phyloP scores from a whole-genome alignment of 306 rosid species.

The Dalbergia cochinchinensis region DNA sequence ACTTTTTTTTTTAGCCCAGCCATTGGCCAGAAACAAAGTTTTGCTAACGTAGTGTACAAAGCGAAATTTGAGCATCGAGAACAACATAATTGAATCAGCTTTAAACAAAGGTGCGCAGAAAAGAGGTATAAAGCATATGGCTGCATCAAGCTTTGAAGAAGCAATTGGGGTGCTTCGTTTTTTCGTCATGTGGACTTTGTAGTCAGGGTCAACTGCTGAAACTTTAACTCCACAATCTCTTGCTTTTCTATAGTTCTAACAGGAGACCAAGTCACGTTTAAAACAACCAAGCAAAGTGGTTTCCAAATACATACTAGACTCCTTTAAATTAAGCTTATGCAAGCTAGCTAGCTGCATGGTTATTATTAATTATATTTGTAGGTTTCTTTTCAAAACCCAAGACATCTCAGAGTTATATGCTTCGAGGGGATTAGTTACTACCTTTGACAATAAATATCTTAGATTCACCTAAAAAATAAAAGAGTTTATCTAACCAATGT shows the following conservation, averaged over 20 bases:
- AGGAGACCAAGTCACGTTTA: background rate
- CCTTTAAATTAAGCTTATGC: background rate
- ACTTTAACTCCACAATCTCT: background rate
- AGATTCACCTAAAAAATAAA: too few relatives aligned
- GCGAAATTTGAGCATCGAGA: background rate
- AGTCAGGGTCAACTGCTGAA: constrained; percentile 6
- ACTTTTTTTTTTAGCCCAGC: background rate
- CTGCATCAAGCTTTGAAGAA: constrained; percentile 42
- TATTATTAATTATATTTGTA: background rate
- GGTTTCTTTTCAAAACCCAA: background rate
- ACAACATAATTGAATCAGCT: constrained; percentile 41
- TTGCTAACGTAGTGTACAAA: background rate
- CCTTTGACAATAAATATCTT: too few relatives aligned
- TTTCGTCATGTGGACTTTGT: constrained; percentile 33
- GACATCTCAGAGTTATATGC: too few relatives aligned
- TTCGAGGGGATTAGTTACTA: too few relatives aligned
- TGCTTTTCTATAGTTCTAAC: constrained; percentile 22
- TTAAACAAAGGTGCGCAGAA: constrained; percentile 37
- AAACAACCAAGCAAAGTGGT: background rate
- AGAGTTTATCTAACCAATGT: too few relatives aligned
- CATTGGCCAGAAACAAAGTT: background rate
- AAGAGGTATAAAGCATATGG: constrained; percentile 36
- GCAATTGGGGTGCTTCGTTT: constrained; percentile 22
- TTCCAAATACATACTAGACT: background rate
- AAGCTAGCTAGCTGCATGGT: background rate